Evolutionary conservation across 331 rosid genomes (phyloP).

Genomic region (Telfairia occidentalis): DNA sequence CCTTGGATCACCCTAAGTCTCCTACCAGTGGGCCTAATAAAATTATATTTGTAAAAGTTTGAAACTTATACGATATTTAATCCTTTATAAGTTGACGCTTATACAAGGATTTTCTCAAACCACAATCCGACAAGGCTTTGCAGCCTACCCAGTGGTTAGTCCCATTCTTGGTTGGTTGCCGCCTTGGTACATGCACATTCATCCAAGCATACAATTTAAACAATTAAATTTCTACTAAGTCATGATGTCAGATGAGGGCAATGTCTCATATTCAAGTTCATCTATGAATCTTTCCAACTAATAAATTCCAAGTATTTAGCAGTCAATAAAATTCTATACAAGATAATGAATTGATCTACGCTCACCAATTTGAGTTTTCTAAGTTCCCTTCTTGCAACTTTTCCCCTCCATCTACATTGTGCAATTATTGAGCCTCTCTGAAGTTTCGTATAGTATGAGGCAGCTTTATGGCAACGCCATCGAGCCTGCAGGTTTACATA

Average conservation of each 20-base stretch:
- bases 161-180: neutral
- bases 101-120: neutral
- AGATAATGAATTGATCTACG: neutral
- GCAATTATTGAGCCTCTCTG: constrained; percentile 57
- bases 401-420: constrained; percentile 84
- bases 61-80: neutral
- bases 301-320: neutral
- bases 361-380: constrained; percentile 90
- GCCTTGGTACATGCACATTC: neutral
- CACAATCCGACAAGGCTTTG: neutral
- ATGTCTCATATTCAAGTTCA: neutral
- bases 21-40: neutral
- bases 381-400: constrained; percentile 55
- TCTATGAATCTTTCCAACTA: neutral
- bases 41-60: neutral
- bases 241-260: neutral
- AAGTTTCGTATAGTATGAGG: constrained; percentile 58
- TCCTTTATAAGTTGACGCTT: neutral
- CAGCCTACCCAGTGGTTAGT: neutral
- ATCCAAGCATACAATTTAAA: neutral
- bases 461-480: constrained; percentile 74
- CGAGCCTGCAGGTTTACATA: constrained; percentile 49
- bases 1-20: neutral
- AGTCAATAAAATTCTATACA: neutral
- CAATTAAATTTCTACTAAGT: neutral